Conservation (phyloP, 306 rosid genomes). For the Urtica urens region DNA sequence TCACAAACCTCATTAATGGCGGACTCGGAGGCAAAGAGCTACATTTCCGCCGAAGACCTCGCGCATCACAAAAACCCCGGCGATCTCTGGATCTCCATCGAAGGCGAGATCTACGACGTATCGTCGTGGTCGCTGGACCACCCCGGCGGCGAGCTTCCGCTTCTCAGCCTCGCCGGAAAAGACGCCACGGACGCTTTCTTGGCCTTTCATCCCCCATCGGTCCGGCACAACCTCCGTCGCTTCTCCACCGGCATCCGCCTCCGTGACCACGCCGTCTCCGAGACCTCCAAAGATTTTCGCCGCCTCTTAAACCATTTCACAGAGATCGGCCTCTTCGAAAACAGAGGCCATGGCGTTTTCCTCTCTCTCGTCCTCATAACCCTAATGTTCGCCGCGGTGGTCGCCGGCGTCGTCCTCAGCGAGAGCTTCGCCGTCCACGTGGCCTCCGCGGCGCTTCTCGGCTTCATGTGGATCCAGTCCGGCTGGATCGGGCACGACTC, state of each 20-base stretch:
- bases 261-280: conserved; percentile 37
- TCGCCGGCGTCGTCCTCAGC: conserved; percentile 39
- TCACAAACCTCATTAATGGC: conserved; percentile 14
- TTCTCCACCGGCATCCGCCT: conserved; percentile 55
- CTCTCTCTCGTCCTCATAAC: conserved; percentile 24
- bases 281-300: conserved; percentile 59
- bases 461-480: conserved; percentile 54
- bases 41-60: conserved; percentile 40
- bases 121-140: conserved; percentile 43
- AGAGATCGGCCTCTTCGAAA: conserved; percentile 49
- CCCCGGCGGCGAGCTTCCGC: conserved; percentile 56
- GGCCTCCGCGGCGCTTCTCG: conserved; percentile 30
- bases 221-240: conserved; percentile 45
- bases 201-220: conserved; percentile 61
- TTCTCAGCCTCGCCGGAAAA: conserved; percentile 55
- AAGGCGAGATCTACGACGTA: conserved; percentile 63
- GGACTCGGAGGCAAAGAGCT: conserved; percentile 24
- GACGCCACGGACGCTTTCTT: conserved; percentile 70
- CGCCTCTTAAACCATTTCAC: conserved; percentile 36
- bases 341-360: conserved; percentile 37
- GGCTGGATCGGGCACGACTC: conserved; percentile 75
- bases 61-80: conserved; percentile 29
- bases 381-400: conserved; percentile 28
- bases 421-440: conserved; percentile 44
- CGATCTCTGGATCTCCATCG: conserved; percentile 66